Conservation (phyloP, 768 basidiomycete genomes). For the Calocybe indica region DNA sequence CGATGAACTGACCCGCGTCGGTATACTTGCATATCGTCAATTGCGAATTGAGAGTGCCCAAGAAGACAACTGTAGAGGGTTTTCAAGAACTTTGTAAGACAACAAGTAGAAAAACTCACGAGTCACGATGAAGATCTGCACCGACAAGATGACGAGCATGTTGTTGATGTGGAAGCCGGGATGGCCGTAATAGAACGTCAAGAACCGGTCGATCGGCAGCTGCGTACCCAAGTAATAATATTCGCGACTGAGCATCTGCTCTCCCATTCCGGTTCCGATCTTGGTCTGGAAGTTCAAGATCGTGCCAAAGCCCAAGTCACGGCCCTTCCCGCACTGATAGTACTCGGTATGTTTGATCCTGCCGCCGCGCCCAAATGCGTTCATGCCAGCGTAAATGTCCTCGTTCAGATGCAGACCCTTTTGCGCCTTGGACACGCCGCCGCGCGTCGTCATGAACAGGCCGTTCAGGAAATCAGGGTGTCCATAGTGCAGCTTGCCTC, state of each 20-base stretch:
- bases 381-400: slow-evolving; percentile 99
- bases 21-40: slow-evolving; percentile 79
- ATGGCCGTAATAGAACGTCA: slow-evolving; percentile 99
- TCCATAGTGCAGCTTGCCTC: slow-evolving; percentile 97
- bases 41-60: slow-evolving; percentile 86
- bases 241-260: slow-evolving; percentile 98
- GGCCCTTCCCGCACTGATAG: slow-evolving; percentile 98
- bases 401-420: slow-evolving; percentile 99
- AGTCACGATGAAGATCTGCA: slow-evolving; percentile 91
- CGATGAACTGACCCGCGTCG: slow-evolving; percentile 61
- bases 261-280: slow-evolving; percentile 99
- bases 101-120: slow-evolving; percentile 43
- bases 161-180: slow-evolving; percentile 99
- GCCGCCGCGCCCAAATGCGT: slow-evolving; percentile 92
- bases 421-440: slow-evolving; percentile 98
- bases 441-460: slow-evolving; percentile 96
- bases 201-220: slow-evolving; percentile 94
- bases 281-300: slow-evolving; percentile 99
- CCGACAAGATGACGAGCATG: slow-evolving; percentile 95
- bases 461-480: slow-evolving; percentile 99
- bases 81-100: not conserved
- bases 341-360: slow-evolving; percentile 99
- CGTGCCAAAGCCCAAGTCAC: slow-evolving; percentile 98
- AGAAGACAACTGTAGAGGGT: slow-evolving; percentile 70
- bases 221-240: slow-evolving; percentile 99